Base-by-base conservation (phyloP, 345 rosid species). In the Mangifera indica region DNA sequence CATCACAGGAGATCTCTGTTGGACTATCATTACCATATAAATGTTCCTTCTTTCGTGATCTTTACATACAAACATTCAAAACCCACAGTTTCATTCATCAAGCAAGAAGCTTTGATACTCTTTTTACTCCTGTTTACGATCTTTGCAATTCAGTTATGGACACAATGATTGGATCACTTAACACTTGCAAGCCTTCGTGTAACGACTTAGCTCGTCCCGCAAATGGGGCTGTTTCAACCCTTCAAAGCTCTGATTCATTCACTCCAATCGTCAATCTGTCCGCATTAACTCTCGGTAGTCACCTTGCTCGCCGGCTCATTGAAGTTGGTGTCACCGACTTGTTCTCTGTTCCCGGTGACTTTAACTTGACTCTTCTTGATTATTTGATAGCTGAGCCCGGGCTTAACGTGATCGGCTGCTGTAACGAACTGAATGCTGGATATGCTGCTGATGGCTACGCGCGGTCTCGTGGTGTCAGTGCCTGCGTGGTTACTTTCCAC, bases 371-470 rank as follows among this genome's bases (percentile, higher is more conserved):
- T 3, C 87, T 91, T 21, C 97, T 91, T 54, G 97, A 91, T 64
- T 87, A 87, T 74, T 74, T 91, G 73, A 83, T 88, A 37, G 92
- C 93, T 17, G 93, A 88, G 85, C 93, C 96, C 0, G 87, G 72
- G 49, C 90, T 91, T 60, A 88, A 76, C 56, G 29, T 75, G 62
- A 34, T 91, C 53, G 93, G 96, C n/a, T 91, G 93, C 86, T 91
- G 93, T 67, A 91, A 91, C 79, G 96, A 91, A 83, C 91, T 88
- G 56, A 88, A 88, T 76, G 93, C 91, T 9, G 96, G 97, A 15
- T 91, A 91, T 62, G 96, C 96, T 3, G 93, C 96, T 5, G 96
- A 91, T 21, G 96, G 96, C 0, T 91, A 78, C 71, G 93, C 96
- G 0, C 69, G 96, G 51, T 72, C 87, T 0, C 93, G 93, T 13